Base-by-base conservation (phyloP, 2,329 filamentous ascomycete species). In the Teratosphaeria gauchensis region DNA sequence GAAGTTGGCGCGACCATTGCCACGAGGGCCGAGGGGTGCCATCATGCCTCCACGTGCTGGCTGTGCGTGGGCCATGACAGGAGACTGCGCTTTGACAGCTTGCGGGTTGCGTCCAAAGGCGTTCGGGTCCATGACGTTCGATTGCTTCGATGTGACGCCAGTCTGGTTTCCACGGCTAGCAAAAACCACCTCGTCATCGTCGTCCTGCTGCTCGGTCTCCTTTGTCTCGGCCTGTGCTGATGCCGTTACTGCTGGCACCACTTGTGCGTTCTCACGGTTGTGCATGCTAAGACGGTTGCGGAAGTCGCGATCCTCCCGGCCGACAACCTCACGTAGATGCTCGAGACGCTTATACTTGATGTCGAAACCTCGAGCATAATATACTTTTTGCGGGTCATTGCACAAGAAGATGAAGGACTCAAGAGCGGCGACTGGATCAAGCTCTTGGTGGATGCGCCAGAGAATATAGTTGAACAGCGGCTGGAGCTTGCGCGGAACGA, bases 391-490 rank as follows among this genome's bases (percentile, higher is more conserved):
- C 1, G 73, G 67, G 60, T 80, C 77, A 61, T 80, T 80, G 56
- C 77, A 80, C 51, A 80, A 71, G 61, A 80, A 76, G 60, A 80
- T 79, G 69, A 78, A 80, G 7, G 76, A 76, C 61, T 78, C 77
- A 4, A 79, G 71, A 8, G 77, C 76, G 42, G 76, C 74, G 35
- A 76, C 72, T 1, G 76, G 76, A 59, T 79, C 76, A 9, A 70
- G 67, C 59, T 79, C 78, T 57, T 78, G 77, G 65, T 80, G 74
- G 58, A 80, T 76, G 63, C 76, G 74, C 78, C 78, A 80, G 7
- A 80, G 66, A 30, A 79, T 76, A 62, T 80, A 77, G 65, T 78
- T 79, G 72, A 80, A 78, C 33, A 80, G 72, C 4, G 77, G 75
- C 59, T 75, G 76, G 16, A 80, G 69, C 46, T 69, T 66, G 14